Base-by-base conservation (phyloP, 495 filamentous ascomycete genomes). In the Xylaria cubensis region DNA sequence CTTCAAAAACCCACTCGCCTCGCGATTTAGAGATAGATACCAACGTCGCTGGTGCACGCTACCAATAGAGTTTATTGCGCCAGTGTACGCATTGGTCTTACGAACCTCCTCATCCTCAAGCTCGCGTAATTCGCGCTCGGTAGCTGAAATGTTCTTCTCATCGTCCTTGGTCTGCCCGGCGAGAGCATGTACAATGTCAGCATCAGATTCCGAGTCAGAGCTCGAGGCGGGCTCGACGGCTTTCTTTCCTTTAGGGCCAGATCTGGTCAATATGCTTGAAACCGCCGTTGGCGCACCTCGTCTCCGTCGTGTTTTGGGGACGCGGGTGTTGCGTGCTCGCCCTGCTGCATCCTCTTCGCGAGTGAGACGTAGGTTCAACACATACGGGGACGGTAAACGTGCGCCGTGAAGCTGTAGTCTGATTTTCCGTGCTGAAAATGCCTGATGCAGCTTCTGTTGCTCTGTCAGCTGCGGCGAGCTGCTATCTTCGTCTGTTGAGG, bases 31-130 rank as follows among this genome's bases (percentile, higher is more conserved):
- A 32, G 83, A 84, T 21, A 92, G 76, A 69, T 86, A 89, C 90
- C 90, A 93, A 4, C 82, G 80, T 2, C 90, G 85, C 75, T 91
- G 89, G 73, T 92, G 87, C 24, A 92, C 82, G 12, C 89, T 91
- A 4, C 84, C 86, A 46, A 92, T 89, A 15, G 80, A 86, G 74
- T 92, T 92, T 0, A 62, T 82, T 0, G 91, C 88, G 26, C 90
- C 89, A 0, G 87, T 79, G 76, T 93, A 92, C 21, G 90, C 88
- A 70, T 93, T 93, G 13, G 86, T 87, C 4, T 76, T 73, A n/a
- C 88, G 87, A 36, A 90, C 89, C 26, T 84, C 69, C n/a, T 82
- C 73, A 69, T 85, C 82, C 64, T 87, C 85, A 13, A 80, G 73
- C 68, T 82, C 76, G 36, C 76, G 78, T 19, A 82, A 64, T 74